phyloP scores from a whole-genome alignment of 2,329 filamentous ascomycete genomes.

The Sporothrix protearum region DNA sequence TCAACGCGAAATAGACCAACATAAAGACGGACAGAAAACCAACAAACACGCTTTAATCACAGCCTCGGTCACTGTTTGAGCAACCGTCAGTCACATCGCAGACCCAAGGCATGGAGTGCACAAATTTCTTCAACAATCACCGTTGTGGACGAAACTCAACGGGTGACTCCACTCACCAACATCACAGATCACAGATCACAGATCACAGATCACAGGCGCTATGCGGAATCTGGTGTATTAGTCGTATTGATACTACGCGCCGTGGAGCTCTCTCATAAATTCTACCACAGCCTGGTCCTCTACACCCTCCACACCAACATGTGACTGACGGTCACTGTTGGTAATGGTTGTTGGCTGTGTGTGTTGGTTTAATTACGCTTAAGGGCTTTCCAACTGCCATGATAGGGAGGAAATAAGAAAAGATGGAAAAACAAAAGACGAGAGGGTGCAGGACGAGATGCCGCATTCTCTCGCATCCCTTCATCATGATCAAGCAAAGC shows the following conservation, averaged over 20 bases:
- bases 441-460: not conserved
- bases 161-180: not conserved
- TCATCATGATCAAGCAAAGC: not conserved
- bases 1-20: not conserved
- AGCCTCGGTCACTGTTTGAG: conserved; percentile 7
- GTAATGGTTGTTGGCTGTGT: not conserved
- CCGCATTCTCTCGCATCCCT: not conserved
- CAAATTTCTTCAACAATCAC: not conserved
- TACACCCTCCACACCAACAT: not conserved
- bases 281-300: not conserved
- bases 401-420: conserved; percentile 1
- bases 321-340: not conserved
- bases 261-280: not conserved
- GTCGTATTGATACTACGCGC: not conserved
- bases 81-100: not conserved
- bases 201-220: not conserved
- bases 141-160: not conserved
- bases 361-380: conserved; percentile 9
- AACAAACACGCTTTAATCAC: conserved; percentile 2
- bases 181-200: not conserved
- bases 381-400: not conserved
- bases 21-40: not conserved
- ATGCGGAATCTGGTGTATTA: not conserved
- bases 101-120: not conserved
- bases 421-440: not conserved